These are phyloP conservation scores for Pulveroboletus sp. DNA, from an alignment of 768 basidiomycete species.

Conservation along the genomic window DNA sequence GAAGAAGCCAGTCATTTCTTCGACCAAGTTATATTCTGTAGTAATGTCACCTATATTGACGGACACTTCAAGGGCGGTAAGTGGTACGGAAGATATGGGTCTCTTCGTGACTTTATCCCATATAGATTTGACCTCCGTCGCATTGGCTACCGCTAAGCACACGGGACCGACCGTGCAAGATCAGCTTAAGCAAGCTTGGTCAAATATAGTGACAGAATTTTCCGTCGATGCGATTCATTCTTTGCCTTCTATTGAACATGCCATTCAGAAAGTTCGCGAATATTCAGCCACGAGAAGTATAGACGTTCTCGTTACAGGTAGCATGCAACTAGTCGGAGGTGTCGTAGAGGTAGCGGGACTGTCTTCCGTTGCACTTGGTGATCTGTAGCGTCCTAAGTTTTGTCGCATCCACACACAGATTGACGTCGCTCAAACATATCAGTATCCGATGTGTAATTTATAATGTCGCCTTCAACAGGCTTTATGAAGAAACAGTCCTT, in stretches of 20 bases:
- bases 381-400: slow-evolving; percentile 9
- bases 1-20: slow-evolving; percentile 53
- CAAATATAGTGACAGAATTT: slow-evolving; percentile 54
- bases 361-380: slow-evolving; percentile 59
- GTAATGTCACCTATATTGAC: slow-evolving; percentile 90
- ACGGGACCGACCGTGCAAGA: slow-evolving; percentile 68
- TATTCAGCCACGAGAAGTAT: slow-evolving; percentile 32
- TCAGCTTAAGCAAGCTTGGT: slow-evolving; percentile 74
- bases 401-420: neutral
- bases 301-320: slow-evolving; percentile 85
- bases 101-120: slow-evolving; percentile 2
- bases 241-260: slow-evolving; percentile 84
- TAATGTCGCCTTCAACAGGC: slow-evolving; percentile 36
- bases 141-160: slow-evolving; percentile 59
- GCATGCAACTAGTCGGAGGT: slow-evolving; percentile 91
- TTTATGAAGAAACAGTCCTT: neutral
- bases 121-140: slow-evolving; percentile 72
- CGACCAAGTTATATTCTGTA: slow-evolving; percentile 87
- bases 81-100: slow-evolving; percentile 14
- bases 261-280: slow-evolving; percentile 59
- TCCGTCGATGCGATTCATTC: slow-evolving; percentile 64
- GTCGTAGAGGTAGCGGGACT: slow-evolving; percentile 87
- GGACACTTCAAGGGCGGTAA: slow-evolving; percentile 89
- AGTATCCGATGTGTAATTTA: slow-evolving; percentile 5
- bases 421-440: slow-evolving; percentile 1